Percentiles rank a stretch among this genome's conserved stretches.
phyloP scores from a whole-genome alignment of 768 basidiomycete species.

The Pluteus cervinus region DNA sequence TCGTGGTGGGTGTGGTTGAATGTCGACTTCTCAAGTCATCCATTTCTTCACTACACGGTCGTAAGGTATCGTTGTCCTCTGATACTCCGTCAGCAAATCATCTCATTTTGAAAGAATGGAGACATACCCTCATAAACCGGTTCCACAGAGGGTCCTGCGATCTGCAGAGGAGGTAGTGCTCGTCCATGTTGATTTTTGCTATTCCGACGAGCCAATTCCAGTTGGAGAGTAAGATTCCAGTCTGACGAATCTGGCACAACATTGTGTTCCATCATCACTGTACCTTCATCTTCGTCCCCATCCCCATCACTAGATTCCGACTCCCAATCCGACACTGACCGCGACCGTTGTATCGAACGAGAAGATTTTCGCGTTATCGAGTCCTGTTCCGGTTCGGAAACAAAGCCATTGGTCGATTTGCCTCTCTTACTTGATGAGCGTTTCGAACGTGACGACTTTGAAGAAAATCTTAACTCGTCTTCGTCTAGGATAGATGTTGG shows the following conservation, averaged over 20 bases:
- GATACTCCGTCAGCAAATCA: no score
- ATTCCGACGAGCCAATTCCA: slow-evolving; percentile 82
- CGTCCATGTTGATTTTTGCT: slow-evolving; percentile 69
- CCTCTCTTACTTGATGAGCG: slow-evolving; percentile 35
- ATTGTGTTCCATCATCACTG: slow-evolving; percentile 32
- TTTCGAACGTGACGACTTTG: slow-evolving; percentile 42
- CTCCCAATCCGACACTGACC: slow-evolving; percentile 37
- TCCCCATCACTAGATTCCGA: slow-evolving; percentile 37
- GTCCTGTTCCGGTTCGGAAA: slow-evolving; percentile 39
- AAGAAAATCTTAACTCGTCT: slow-evolving; percentile 41
- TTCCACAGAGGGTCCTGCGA: slow-evolving; percentile 48
- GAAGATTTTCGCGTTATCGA: slow-evolving; percentile 24
- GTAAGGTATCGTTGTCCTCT: no score
- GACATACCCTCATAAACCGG: slow-evolving; percentile 75
- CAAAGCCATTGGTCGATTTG: slow-evolving; percentile 36
- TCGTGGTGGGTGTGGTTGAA: slow-evolving; percentile 32
- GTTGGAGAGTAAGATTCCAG: slow-evolving; percentile 65
- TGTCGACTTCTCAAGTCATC: no score
- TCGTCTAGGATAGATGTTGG: slow-evolving; percentile 66
- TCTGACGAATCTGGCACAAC: slow-evolving; percentile 77
- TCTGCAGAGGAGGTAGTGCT: slow-evolving; percentile 26
- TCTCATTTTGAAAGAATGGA: no score
- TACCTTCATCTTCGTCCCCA: slow-evolving; percentile 41
- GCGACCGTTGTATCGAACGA: slow-evolving; percentile 30
- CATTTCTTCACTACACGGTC: no score